These are phyloP conservation scores for Pseudocercospora eumusae DNA, from an alignment of 2,329 filamentous ascomycete species.

Conservation along the genomic window DNA sequence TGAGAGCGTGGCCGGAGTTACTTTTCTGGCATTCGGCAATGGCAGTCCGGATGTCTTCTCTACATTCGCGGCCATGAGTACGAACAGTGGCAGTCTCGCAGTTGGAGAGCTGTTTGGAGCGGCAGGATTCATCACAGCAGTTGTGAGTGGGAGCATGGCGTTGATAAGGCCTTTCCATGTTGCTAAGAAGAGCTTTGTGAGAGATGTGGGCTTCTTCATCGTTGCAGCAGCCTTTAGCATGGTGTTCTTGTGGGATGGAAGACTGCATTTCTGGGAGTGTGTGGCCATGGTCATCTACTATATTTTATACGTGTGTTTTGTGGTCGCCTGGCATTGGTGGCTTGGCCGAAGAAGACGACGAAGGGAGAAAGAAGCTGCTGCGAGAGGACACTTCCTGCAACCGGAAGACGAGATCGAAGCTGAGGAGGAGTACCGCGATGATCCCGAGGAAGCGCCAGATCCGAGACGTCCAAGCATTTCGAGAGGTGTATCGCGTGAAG, in stretches of 20 bases:
- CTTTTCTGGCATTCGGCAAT: slow-evolving; percentile 94
- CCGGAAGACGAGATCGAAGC: slow-evolving; percentile 57
- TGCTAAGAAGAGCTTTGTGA: slow-evolving; percentile 81
- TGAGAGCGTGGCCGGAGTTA: slow-evolving; percentile 94
- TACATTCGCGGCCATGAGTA: slow-evolving; percentile 96
- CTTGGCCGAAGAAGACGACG: slow-evolving; percentile 63
- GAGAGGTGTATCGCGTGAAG: slow-evolving; percentile 57
- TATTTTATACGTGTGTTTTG: slow-evolving; percentile 80
- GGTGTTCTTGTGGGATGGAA: slow-evolving; percentile 81
- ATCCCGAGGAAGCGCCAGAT: slow-evolving; percentile 51
- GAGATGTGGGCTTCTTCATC: slow-evolving; percentile 91
- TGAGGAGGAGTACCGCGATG: slow-evolving; percentile 53
- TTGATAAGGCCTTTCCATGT: slow-evolving; percentile 94
- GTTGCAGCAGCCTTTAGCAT: slow-evolving; percentile 83
- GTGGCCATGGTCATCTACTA: slow-evolving; percentile 89
- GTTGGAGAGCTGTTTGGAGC: slow-evolving; percentile 94
- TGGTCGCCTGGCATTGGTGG: slow-evolving; percentile 92
- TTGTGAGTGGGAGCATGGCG: slow-evolving; percentile 96
- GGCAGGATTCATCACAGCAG: slow-evolving; percentile 91
- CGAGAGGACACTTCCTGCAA: slow-evolving; percentile 71
- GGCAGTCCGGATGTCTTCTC: slow-evolving; percentile 98
- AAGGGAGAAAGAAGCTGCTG: slow-evolving; percentile 67
- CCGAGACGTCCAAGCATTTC: slow-evolving; percentile 44
- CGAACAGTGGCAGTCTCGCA: slow-evolving; percentile 94
- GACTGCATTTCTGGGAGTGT: slow-evolving; percentile 85